Evolutionary conservation across 495 filamentous ascomycete genomes (phyloP), one percentile per base, ranked within the genome.

Genomic region (Annulohypoxylon maeteangense): DNA sequence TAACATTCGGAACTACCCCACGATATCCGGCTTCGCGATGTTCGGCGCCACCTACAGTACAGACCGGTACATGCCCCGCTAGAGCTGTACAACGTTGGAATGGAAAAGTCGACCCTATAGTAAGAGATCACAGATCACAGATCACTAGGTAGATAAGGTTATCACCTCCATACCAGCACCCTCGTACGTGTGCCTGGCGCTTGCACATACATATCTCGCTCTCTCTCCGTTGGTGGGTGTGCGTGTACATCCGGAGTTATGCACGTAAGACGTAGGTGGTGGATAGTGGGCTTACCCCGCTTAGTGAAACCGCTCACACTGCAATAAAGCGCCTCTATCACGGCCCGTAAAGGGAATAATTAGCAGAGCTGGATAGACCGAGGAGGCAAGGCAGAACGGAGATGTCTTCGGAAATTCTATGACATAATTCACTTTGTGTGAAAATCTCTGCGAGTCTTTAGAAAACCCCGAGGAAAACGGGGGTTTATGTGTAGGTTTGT

Each of bases 271-370:
- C 23, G 14, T 59, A 20, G 20, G 10, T 58, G 20, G 31, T 8
- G 22, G 11, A 44, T 27, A 0, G 25, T 12, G 5, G 22, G 14
- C 20, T 61, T 61, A 61, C 57, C 57, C 57, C 57, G 57, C 57
- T 61, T 47, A 48, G 57, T 47, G 32, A 20, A 8, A 45, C 56
- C 14, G 18, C n/a, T 3, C 16, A 1, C 31, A 36, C 34, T 40
- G 53, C 7, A 23, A 12, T 23, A 40, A 4, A 38, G 32, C 29
- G 23, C 40, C 36, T 14, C 12, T 4, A 40, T 40, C 36, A 40
- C 36, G 36, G n/a, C n/a, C 36, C 36, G 12, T 2, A 12, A 4
- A 14, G 12, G 14, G n/a, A 40, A 12, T 40, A 14, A 40, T 40
- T 12, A 14, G n/a, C n/a, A n/a, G n/a, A 14, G 14, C 36, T 36